Percentiles rank a stretch among this genome's conserved stretches.
phyloP scores from a whole-genome alignment of 2,329 filamentous ascomycete genomes.

The Paecilomyces fulvus region DNA sequence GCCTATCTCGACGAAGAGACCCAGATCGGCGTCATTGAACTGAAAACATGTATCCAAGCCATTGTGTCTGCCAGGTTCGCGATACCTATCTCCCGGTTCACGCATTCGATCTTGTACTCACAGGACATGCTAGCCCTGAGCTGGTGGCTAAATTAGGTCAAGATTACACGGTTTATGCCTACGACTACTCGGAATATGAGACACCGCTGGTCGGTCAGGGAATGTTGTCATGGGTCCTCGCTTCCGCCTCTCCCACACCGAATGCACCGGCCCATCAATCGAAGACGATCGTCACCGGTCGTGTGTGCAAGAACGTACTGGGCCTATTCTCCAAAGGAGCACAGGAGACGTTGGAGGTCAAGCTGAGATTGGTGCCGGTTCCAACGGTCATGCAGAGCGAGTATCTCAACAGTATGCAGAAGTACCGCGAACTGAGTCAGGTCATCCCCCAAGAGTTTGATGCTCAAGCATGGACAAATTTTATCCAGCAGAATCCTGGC shows the following conservation, averaged over 20 bases:
- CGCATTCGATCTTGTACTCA: not conserved
- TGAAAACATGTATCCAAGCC: conserved; percentile 78
- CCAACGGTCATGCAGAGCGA: conserved; percentile 55
- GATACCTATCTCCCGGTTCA: conserved; percentile 5
- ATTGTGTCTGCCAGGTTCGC: conserved; percentile 56
- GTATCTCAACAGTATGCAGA: conserved; percentile 53
- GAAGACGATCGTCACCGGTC: conserved; percentile 68
- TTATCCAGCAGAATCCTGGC: conserved; percentile 61
- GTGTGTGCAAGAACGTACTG: conserved; percentile 77
- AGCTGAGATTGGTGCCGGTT: conserved; percentile 74
- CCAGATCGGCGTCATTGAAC: conserved; percentile 78
- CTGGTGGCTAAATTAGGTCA: conserved; percentile 62
- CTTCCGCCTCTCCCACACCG: conserved; percentile 49
- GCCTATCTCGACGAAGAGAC: conserved; percentile 70
- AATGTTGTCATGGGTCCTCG: conserved; percentile 78
- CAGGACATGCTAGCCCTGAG: conserved; percentile 61
- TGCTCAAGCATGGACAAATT: conserved; percentile 67
- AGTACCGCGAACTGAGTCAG: conserved; percentile 51
- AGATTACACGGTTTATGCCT: conserved; percentile 95
- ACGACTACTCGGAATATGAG: conserved; percentile 93
- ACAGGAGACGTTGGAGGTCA: conserved; percentile 87
- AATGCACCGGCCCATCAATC: conserved; percentile 51
- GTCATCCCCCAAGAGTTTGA: conserved; percentile 55
- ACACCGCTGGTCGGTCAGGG: conserved; percentile 90
- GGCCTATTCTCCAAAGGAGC: conserved; percentile 72